Conservation (phyloP, 306 rosid genomes). For the Cicer judaicum region DNA sequence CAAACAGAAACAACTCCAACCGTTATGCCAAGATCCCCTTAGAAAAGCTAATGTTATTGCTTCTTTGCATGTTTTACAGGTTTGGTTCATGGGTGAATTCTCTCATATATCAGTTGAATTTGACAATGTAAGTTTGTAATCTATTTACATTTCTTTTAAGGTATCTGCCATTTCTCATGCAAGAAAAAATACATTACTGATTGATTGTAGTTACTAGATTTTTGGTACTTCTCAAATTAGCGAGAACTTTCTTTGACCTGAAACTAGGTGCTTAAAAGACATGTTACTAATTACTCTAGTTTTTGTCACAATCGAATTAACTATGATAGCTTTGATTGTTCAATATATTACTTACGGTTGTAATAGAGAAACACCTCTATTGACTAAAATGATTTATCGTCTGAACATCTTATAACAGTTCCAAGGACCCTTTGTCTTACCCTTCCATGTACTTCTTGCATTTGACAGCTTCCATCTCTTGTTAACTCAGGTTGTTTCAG, state of each 20-base stretch:
- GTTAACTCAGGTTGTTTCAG: conserved; percentile 63
- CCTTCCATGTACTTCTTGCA: conserved; percentile 28
- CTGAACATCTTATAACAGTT: conserved; percentile 27
- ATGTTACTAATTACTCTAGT: conserved; percentile 5
- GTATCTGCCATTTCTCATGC: background rate
- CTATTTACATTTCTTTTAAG: conserved; percentile 25
- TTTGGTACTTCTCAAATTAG: conserved; percentile 27
- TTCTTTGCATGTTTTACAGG: conserved; percentile 53
- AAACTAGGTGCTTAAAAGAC: conserved; percentile 32
- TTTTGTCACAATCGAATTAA: conserved; percentile 14
- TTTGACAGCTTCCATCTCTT: conserved; percentile 45
- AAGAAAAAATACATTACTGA: background rate
- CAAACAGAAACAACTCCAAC: background rate
- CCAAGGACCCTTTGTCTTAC: conserved; percentile 14
- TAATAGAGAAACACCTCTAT: background rate
- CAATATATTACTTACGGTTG: no score
- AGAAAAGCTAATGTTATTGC: background rate
- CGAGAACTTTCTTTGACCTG: conserved; percentile 32
- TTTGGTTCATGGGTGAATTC: conserved; percentile 87
- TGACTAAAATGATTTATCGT: conserved; percentile 23
- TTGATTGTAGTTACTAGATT: background rate
- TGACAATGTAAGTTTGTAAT: conserved; percentile 63
- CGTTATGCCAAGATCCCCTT: background rate
- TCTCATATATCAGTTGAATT: conserved; percentile 69
- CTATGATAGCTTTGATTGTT: background rate